Percentiles rank a stretch among this genome's conserved stretches.
These are phyloP conservation scores for Fusarium compactum DNA, from an alignment of 2,329 filamentous ascomycete species.

Conservation along the genomic window DNA sequence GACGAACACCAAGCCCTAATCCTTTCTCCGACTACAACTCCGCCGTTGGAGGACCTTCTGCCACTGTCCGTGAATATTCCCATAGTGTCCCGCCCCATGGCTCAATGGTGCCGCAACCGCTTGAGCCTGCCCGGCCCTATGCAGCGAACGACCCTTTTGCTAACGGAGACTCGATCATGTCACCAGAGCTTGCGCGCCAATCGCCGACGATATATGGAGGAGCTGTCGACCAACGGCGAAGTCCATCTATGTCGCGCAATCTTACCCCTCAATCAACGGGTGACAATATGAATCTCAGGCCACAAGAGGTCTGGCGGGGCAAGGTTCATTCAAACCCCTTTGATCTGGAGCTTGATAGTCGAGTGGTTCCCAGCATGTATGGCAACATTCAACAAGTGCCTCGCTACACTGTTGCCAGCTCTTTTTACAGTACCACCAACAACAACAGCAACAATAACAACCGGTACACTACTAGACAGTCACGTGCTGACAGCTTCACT, in stretches of 20 bases:
- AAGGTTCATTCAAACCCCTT: constrained; percentile 74
- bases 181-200: constrained; percentile 43
- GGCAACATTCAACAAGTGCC: constrained; percentile 39
- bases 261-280: constrained; percentile 46
- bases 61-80: constrained; percentile 44
- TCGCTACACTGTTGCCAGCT: constrained; percentile 41
- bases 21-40: constrained; percentile 60
- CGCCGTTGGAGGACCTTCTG: constrained; percentile 50
- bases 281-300: constrained; percentile 51
- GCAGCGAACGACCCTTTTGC: constrained; percentile 58
- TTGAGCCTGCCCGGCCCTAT: constrained; percentile 44
- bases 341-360: constrained; percentile 65
- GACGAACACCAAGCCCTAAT: constrained; percentile 35
- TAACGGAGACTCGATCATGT: constrained; percentile 60
- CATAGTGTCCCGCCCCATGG: constrained; percentile 55
- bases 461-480: constrained; percentile 62
- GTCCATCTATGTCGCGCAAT: constrained; percentile 55
- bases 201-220: constrained; percentile 59
- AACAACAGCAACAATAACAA: constrained; percentile 15
- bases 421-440: constrained; percentile 39
- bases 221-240: constrained; percentile 63
- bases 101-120: constrained; percentile 55
- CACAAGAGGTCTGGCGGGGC: constrained; percentile 58
- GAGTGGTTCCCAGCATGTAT: constrained; percentile 33
- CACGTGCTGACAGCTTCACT: constrained; percentile 49